Base-by-base conservation (phyloP, 305 asterid species). In the Nicotiana rustica region DNA sequence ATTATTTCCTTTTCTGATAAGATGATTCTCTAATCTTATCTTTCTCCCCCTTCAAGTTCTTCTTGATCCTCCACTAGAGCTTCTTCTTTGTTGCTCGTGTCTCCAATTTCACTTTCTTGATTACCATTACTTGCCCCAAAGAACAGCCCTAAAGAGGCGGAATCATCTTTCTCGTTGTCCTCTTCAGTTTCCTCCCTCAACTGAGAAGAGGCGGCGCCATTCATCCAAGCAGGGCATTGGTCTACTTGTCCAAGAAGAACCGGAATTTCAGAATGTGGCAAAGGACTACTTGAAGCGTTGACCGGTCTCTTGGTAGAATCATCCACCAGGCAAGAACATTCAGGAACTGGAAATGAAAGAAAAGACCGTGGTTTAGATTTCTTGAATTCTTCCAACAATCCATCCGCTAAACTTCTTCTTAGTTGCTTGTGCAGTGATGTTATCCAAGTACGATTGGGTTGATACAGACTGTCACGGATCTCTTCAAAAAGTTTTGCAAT, bases 1-100 rank as follows among this genome's bases (percentile, higher is more conserved):
- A 47, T 29, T 15, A 65, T 75, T 75, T 76, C 14, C 29, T 13
- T 55, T 55, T 52, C 47, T 55, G 66, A 76, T 57, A 14, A 76
- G 29, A 52, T 52, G 7, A 57, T 55, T 75, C 47, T 75, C 76
- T 21, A 31, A 44, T 36, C 59, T 92, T 91, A 93, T 89, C 95
- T 91, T 55, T 96, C 99, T 56, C 96, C 97, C 0, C 93, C 97
- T 85, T 95, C 99, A 0, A 93, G 97, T 83, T 95, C 99, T 87
- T 96, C 99, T 79, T 91, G 97, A 88, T 96, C 99, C 83, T 95
- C 99, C 84, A 94, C 94, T 80, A 85, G 97, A 15, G 92, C 65
- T 49, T 95, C 98, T 80, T 96, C 98, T 85, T 95, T 92, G 87
- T 56, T 89, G 91, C 86, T 87, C 81, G 84, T 81, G 80, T 92